Conservation (phyloP, 1,284 basidiomycete species). For the Ganoderma sp. region DNA sequence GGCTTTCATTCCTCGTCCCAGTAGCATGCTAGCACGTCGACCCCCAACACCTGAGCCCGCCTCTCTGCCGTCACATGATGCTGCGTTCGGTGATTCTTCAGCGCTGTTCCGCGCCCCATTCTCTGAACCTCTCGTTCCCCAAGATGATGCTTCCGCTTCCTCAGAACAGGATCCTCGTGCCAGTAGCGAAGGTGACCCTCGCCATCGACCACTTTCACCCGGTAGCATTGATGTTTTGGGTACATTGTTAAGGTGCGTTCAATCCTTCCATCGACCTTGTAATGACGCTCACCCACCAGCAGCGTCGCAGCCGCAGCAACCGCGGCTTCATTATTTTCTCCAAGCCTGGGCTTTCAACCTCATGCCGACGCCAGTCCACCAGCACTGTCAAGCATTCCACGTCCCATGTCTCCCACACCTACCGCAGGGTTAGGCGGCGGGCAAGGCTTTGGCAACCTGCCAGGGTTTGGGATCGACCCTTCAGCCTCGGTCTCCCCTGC, state of each 20-base stretch:
- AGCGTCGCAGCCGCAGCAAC: slow-evolving; percentile 84
- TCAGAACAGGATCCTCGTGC: slow-evolving; percentile 21
- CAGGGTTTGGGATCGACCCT: slow-evolving; percentile 32
- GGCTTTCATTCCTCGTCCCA: slow-evolving; percentile 36
- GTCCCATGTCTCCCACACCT: slow-evolving; percentile 56
- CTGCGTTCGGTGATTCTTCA: not conserved
- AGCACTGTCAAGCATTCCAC: slow-evolving; percentile 33
- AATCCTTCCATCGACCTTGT: not conserved
- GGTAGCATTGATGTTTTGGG: slow-evolving; percentile 81
- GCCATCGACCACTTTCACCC: slow-evolving; percentile 55
- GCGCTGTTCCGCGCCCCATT: not conserved
- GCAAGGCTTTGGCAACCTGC: slow-evolving; percentile 33
- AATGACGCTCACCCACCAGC: slow-evolving; percentile 25
- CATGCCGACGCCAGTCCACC: slow-evolving; percentile 26
- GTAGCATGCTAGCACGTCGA: slow-evolving; percentile 31
- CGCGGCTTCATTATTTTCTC: slow-evolving; percentile 71
- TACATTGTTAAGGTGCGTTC: slow-evolving; percentile 71
- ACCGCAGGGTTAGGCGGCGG: slow-evolving; percentile 49
- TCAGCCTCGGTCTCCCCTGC: slow-evolving; percentile 17
- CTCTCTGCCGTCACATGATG: slow-evolving; percentile 5
- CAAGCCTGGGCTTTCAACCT: slow-evolving; percentile 47
- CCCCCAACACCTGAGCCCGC: slow-evolving; percentile 21
- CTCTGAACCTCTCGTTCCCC: slow-evolving; percentile 1
- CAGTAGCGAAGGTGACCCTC: slow-evolving; percentile 25
- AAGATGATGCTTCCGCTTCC: slow-evolving; percentile 8